phyloP scores from a whole-genome alignment of 140 eudicot species.

The Ambrosia hybrid region DNA sequence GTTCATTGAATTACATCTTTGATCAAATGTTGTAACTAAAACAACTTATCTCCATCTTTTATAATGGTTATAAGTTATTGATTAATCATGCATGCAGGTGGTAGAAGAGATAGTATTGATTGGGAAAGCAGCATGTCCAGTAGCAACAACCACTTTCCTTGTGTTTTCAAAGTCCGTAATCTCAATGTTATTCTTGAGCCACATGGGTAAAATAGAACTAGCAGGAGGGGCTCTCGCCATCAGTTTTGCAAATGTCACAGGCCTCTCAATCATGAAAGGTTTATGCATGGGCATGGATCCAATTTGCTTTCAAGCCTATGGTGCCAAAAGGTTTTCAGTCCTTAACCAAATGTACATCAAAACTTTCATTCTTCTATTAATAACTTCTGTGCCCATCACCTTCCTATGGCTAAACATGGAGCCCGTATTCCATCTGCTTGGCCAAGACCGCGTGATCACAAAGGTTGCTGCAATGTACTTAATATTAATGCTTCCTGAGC shows the following conservation, averaged over 20 bases:
- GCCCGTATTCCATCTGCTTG: conserved; percentile 51
- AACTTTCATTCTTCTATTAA: conserved; percentile 56
- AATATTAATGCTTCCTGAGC: conserved; percentile 57
- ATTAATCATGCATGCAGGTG: conserved; percentile 43
- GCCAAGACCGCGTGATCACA: conserved; percentile 68
- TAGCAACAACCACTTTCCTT: conserved; percentile 64
- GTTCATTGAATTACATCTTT: no score
- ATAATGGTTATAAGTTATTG: background rate
- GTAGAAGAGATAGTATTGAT: conserved; percentile 52
- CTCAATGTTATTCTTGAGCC: conserved; percentile 82
- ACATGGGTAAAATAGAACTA: conserved; percentile 59
- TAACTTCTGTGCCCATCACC: conserved; percentile 58
- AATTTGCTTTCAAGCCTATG: conserved; percentile 58
- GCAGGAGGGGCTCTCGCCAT: conserved; percentile 70
- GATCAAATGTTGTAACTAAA: no score
- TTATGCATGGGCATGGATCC: conserved; percentile 54
- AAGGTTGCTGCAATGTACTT: conserved; percentile 61
- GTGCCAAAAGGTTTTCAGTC: conserved; percentile 70
- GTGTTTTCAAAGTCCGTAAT: conserved; percentile 66
- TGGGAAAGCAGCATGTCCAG: conserved; percentile 66
- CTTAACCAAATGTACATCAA: conserved; percentile 71
- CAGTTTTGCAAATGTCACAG: no score
- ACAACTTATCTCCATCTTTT: background rate
- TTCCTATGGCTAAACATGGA: conserved; percentile 83
- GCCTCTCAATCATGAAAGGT: conserved; percentile 76